A percentile compares a stretch with the other conserved stretches of the same genome.
phyloP scores from a whole-genome alignment of 176 grass and related monocot genomes.

The Typha latifolia region DNA sequence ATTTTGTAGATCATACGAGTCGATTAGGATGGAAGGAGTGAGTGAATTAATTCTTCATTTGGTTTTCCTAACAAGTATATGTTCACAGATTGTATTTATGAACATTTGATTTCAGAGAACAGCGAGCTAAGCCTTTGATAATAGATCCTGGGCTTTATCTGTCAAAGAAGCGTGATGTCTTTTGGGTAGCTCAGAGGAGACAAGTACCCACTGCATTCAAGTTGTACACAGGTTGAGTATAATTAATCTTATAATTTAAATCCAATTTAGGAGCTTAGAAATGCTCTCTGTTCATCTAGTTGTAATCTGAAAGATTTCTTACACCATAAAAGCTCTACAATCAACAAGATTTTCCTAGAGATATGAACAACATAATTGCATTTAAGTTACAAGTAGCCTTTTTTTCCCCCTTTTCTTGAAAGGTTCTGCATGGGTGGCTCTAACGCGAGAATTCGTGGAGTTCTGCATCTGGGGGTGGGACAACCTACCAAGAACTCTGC shows the following conservation, averaged over 20 bases:
- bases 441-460: conserved; percentile 61
- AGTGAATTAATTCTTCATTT: conserved; percentile 10
- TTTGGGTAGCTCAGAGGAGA: conserved; percentile 35
- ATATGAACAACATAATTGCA: no score
- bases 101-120: conserved; percentile 17
- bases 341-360: no score
- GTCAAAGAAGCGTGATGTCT: conserved; percentile 61
- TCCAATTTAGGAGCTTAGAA: background rate
- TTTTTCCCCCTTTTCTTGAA: background rate
- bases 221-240: conserved; percentile 42
- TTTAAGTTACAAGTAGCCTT: no score
- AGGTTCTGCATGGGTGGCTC: conserved; percentile 82
- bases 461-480: conserved; percentile 94
- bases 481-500: conserved; percentile 80
- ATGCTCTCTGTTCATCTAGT: no score
- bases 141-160: conserved; percentile 69
- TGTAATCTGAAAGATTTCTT: no score
- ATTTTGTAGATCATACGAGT: conserved; percentile 88
- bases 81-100: background rate
- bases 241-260: no score
- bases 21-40: conserved; percentile 81
- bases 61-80: background rate
- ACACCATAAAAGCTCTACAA: no score
- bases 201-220: conserved; percentile 72
- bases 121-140: conserved; percentile 56